Evolutionary conservation across 75 land plant species (phyloP), one percentile per base, ranked within the genome.

Genomic region (Gnetum montanum): DNA sequence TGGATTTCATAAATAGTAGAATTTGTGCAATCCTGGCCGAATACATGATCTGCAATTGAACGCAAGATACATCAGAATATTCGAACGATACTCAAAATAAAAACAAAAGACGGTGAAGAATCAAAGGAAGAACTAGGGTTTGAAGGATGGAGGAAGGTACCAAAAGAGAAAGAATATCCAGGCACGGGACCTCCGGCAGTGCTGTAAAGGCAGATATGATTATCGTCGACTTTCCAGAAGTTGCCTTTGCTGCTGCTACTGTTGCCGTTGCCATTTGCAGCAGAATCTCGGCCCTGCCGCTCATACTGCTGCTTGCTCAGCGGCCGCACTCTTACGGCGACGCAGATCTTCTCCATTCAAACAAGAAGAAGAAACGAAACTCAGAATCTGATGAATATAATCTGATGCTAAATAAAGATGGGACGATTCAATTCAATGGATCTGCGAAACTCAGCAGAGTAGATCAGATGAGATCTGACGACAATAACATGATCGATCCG

Each of bases 291-390:
- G n/a, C n/a, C n/a, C n/a, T n/a, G n/a, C n/a, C n/a, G n/a, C 30
- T 49, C 46, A 8, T 59, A 4, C 19, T 68, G 71, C 52, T 61
- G 44, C 34, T 37, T 48, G 22, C 33, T 57, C 36, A 73, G 47
- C 0, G 98, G 95, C 34, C 90, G 69, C 46, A 94, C 69, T 13
- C 98, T 73, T 19, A 94, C 80, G 24, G 95, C 98, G 10, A 94
- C 98, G 46, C 80, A 82, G 52, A 94, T 94, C 64, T 79, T 94
- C 80, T 94, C 98, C 98, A 94, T 93, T 33, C 28, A n/a, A n/a
- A n/a, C n/a, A n/a, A n/a, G n/a, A n/a, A 6, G 13, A 48, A 26
- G 3, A 26, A 48, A 26, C 24, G n/a, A 45, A 20, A 8, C 27
- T 26, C 15, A 11, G 15, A 26, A 48, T 25, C 27, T 26, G 24